Base-by-base conservation (phyloP, 768 basidiomycete genomes). In the Amanita thiersii region DNA sequence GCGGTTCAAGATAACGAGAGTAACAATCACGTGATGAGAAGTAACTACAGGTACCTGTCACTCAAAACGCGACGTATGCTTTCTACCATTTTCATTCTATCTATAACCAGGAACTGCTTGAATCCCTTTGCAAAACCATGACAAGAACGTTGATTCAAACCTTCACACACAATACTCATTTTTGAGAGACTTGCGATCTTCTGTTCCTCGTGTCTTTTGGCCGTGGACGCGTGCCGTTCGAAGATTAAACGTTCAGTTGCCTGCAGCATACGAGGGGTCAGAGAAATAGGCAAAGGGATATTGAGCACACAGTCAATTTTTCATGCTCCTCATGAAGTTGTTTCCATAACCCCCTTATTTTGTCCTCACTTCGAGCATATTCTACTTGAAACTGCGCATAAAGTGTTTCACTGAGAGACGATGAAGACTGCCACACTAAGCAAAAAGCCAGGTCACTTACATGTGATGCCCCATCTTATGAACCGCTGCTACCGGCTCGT, bases 311-410 rank as follows among this genome's bases (percentile, higher is more conserved):
- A 20, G 11, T 1, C n/a, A 6, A 35, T 34, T 52, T 56, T 44
- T 54, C 47, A 20, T 49, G 53, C 38, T 54, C 53, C 19, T 51
- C 45, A 15, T 47, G 47, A 29, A 56, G 43, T 29, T 54, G 55
- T 19, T 24, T 42, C 50, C 51, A 52, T 19, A 56, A 39, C 23
- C 46, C 46, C 24, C 51, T 51, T 8, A 56, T 56, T 9, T n/a
- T 43, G 26, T 56, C 55, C 41, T 56, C 55, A 32, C 46, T 48
- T n/a, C 49, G 40, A n/a, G 55, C 55, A 23, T 56, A 56, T 32
- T 51, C 48, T 19, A 45, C 45, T 23, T 49, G 37, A 36, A 54
- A 56, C 2, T 52, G 50, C 7, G 41, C 43, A 14, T 51, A 52
- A 24, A 52, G 32, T 18, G 43, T 29, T 44, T 54, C 53, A 14